Base-by-base conservation (phyloP, 1,284 basidiomycete genomes). In the Phlebopus sp. region DNA sequence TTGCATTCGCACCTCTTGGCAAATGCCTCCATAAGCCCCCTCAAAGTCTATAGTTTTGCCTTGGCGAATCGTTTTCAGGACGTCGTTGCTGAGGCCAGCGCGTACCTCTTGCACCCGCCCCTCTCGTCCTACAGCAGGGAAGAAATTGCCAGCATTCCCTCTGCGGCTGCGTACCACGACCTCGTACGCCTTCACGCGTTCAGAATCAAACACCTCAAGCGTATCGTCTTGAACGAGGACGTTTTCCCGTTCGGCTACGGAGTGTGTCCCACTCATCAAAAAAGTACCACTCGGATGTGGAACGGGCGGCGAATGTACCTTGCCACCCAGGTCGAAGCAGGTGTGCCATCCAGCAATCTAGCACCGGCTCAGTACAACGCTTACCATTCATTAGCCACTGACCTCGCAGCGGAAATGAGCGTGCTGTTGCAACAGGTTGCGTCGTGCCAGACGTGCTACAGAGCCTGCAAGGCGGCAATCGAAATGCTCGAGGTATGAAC, bases 161-260 rank as follows among this genome's bases (percentile, higher is more conserved):
- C 65, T n/a, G 74, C 76, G 17, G 59, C 72, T 37, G 78, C 81
- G 11, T 82, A 82, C 55, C 84, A 86, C 55, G 69, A 74, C 49
- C 68, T 86, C 15, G 69, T 79, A 39, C 72, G 69, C 35, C 64
- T 86, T 43, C 84, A 86, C 50, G 70, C 71, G 42, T 64, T 73
- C 49, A 75, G 84, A 41, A 71, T 77, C 29, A 71, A 72, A 57
- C 68, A 68, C 29, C 60, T 86, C 39, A 72, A 73, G 37, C 68
- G 72, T 18, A 62, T 81, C 5, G 58, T 85, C 19, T 58, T 78
- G 35, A 68, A 65, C 15, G 82, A 84, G 56, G 75, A 79, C 23
- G 70, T 86, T 29, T 86, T 86, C 55, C 84, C 84, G 17, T 79
- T 83, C 64, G 81, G 81, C 19, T 86, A 86, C 50, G 82, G 84